Evolutionary conservation across 2,329 filamentous ascomycete genomes (phyloP), one percentile per base, ranked within the genome.

Genomic region (Emmonsiellopsis sp.): DNA sequence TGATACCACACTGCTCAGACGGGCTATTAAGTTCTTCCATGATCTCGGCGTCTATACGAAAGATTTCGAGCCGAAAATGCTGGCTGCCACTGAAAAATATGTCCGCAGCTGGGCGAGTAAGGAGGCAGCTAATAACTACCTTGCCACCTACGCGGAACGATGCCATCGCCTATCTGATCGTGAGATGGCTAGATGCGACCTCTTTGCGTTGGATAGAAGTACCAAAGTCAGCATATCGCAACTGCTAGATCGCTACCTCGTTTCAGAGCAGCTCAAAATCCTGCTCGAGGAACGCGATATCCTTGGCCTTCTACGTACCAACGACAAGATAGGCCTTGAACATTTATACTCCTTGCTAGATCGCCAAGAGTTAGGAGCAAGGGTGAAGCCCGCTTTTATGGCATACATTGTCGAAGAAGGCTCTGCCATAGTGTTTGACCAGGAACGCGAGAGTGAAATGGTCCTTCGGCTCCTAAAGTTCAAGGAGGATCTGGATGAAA

Each of bases 401-500:
- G 78, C 80, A 36, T 95, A 93, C 71, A 91, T 97, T 52, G 79
- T 84, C 48, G 75, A 79, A 21, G 82, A 88, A 4, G 93, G 93
- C 0, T 81, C 84, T 0, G 71, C 69, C 2, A 92, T 98, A 54
- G 85, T 97, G 5, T 84, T 87, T 55, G 88, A 95, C 63, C 85
- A 85, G 49, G 82, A 85, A 36, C 82, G 85, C 39, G 84, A 86
- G 47, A 84, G 90, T 14, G 83, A 90, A 49, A 97, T 98, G 91
- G 84, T 98, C 1, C 73, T 88, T 5, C 82, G 87, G 36, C 75
- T 98, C 4, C 76, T 98, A 8, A 82, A 86, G 31, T 81, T 98
- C 60, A 91, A 95, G 65, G 80, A 83, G 47, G 81, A 84, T 34
- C 74, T 96, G 7, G 90, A 96, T 64, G 72, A 83, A 42, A 83